phyloP scores from a whole-genome alignment of 2,329 filamentous ascomycete genomes.

The Penicillium sp. region DNA sequence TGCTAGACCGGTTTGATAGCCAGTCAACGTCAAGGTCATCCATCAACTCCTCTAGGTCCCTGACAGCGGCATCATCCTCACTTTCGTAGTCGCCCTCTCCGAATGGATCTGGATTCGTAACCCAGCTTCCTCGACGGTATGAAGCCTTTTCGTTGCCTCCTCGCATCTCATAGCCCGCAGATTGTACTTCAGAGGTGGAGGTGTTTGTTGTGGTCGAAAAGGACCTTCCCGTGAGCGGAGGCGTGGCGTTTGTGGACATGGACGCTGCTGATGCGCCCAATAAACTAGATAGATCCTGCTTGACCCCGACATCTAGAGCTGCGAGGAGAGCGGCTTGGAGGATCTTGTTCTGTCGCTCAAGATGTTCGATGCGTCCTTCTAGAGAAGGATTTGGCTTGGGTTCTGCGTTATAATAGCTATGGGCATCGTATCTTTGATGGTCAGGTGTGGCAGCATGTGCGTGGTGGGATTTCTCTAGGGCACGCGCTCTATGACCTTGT shows the following conservation, averaged over 20 bases:
- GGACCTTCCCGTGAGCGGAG: conserved; percentile 21
- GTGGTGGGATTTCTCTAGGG: conserved; percentile 28
- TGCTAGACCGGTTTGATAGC: conserved; percentile 28
- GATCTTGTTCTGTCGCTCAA: conserved; percentile 50
- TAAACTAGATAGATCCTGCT: conserved; percentile 35
- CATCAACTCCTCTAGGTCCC: conserved; percentile 39
- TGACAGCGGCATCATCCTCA: conserved; percentile 30
- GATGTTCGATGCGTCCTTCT: conserved; percentile 43
- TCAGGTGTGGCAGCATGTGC: conserved; percentile 31
- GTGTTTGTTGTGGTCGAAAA: conserved; percentile 29
- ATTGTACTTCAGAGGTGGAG: conserved; percentile 20
- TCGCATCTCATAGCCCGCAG: background rate
- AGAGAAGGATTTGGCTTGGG: conserved; percentile 32
- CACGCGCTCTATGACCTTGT: conserved; percentile 26
- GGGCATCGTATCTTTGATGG: conserved; percentile 28
- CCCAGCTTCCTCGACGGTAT: conserved; percentile 36
- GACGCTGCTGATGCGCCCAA: conserved; percentile 29
- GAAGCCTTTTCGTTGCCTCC: conserved; percentile 9
- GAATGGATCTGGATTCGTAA: conserved; percentile 35
- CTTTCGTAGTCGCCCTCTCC: conserved; percentile 32
- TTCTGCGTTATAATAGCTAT: conserved; percentile 21
- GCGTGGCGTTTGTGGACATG: conserved; percentile 21
- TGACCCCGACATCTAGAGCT: conserved; percentile 44
- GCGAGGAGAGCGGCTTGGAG: conserved; percentile 49
- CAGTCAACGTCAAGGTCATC: conserved; percentile 40